Conservation (phyloP, 352 stramenopile species). For the Phytophthora capsici region DNA sequence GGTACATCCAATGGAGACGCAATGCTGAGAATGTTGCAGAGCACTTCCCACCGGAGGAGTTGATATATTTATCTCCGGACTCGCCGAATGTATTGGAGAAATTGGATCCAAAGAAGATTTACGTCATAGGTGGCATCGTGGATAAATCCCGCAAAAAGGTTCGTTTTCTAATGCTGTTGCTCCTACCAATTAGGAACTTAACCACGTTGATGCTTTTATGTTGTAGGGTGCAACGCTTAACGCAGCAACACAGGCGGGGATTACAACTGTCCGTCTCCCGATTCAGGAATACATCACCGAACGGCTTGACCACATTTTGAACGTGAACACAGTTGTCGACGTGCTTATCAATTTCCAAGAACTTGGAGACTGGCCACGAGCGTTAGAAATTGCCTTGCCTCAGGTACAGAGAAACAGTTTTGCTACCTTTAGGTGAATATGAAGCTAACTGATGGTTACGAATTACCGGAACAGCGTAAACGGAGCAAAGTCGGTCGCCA, state of each 20-base stretch:
- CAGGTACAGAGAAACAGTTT: conserved; percentile 37
- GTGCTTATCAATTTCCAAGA: conserved; percentile 67
- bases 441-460: conserved; percentile 4
- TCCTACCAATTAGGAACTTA: background rate
- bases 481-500: conserved; percentile 46
- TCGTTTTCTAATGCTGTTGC: background rate
- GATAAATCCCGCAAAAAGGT: conserved; percentile 82
- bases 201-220: background rate
- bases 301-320: conserved; percentile 79
- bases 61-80: conserved; percentile 83
- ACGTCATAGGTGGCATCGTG: conserved; percentile 84
- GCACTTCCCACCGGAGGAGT: conserved; percentile 40
- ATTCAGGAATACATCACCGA: conserved; percentile 78
- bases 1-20: conserved; percentile 65
- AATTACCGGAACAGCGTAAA: conserved; percentile 44
- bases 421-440: background rate
- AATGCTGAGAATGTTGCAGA: conserved; percentile 36
- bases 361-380: conserved; percentile 54
- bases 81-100: conserved; percentile 65
- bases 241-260: conserved; percentile 50
- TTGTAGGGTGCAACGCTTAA: conserved; percentile 59
- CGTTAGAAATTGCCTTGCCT: conserved; percentile 56
- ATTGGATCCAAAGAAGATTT: conserved; percentile 72
- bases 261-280: conserved; percentile 66
- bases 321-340: conserved; percentile 81